Evolutionary conservation across 306 rosid species (phyloP).

Genomic region (Ceratonia siliqua): DNA sequence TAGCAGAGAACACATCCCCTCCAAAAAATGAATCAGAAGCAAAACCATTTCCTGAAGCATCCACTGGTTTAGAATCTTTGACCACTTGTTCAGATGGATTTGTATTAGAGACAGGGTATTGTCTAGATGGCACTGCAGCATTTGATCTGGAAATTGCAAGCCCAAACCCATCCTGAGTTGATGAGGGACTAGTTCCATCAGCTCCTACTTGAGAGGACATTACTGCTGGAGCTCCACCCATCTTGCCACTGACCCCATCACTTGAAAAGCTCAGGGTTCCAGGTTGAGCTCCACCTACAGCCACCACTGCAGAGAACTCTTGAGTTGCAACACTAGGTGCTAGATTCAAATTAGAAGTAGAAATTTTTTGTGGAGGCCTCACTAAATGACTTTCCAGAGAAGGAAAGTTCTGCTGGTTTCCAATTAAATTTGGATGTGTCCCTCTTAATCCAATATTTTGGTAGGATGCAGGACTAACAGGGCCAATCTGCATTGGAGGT

Average conservation of each 20-base stretch:
- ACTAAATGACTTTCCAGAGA: slow-evolving; percentile 40
- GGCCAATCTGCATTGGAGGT: slow-evolving; percentile 40
- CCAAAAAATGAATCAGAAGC: slow-evolving; percentile 67
- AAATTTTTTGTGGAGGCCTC: slow-evolving; percentile 54
- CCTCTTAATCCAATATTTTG: slow-evolving; percentile 59
- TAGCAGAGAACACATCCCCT: slow-evolving; percentile 72
- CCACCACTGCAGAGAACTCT: slow-evolving; percentile 48
- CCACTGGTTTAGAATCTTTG: slow-evolving; percentile 48
- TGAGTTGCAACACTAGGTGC: slow-evolving; percentile 45
- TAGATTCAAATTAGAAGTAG: slow-evolving; percentile 45
- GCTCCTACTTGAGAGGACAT: slow-evolving; percentile 42
- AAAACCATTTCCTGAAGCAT: slow-evolving; percentile 65
- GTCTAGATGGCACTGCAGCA: slow-evolving; percentile 50
- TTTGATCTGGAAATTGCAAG: slow-evolving; percentile 55
- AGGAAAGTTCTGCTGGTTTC: slow-evolving; percentile 48
- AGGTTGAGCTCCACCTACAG: slow-evolving; percentile 47
- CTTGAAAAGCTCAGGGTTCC: slow-evolving; percentile 38
- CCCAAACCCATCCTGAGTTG: slow-evolving; percentile 58
- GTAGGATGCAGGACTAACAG: slow-evolving; percentile 48
- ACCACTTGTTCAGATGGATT: slow-evolving; percentile 49
- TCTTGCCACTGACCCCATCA: slow-evolving; percentile 53
- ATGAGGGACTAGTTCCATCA: slow-evolving; percentile 53
- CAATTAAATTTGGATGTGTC: slow-evolving; percentile 44
- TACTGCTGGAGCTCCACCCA: slow-evolving; percentile 48
- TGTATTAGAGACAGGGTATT: slow-evolving; percentile 50